Percentiles rank a stretch among this genome's conserved stretches.
These are phyloP conservation scores for Harringtonia aguacate DNA, from an alignment of 2,329 filamentous ascomycete genomes.

Conservation along the genomic window DNA sequence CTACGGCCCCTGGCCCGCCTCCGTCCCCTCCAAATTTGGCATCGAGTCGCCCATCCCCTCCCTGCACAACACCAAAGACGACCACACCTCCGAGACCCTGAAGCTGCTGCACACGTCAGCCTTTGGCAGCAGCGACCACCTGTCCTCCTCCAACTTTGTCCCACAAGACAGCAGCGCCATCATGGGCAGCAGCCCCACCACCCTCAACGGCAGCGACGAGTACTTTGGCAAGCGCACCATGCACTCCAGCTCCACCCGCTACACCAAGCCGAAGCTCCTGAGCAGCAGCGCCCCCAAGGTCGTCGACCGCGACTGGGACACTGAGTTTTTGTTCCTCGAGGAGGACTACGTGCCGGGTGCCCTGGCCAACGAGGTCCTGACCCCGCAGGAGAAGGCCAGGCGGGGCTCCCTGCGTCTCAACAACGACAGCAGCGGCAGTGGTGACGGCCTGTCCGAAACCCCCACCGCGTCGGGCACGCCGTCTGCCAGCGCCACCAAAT, in stretches of 20 bases:
- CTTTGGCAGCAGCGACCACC: conserved; percentile 56
- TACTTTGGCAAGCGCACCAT: conserved; percentile 62
- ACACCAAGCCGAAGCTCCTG: conserved; percentile 56
- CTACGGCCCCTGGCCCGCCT: conserved; percentile 83
- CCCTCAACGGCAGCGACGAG: conserved; percentile 40
- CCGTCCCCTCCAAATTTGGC: conserved; percentile 84
- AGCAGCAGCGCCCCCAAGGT: conserved; percentile 52
- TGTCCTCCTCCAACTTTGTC: conserved; percentile 22
- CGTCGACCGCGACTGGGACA: conserved; percentile 55
- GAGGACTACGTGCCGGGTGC: conserved; percentile 78
- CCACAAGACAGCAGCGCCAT: conserved; percentile 24
- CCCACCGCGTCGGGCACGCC: conserved; percentile 23
- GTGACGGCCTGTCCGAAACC: conserved; percentile 21
- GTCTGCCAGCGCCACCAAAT: conserved; percentile 33
- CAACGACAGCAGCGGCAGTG: too few species aligned
- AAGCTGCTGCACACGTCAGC: conserved; percentile 57
- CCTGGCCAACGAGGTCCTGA: conserved; percentile 51
- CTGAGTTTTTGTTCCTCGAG: conserved; percentile 64
- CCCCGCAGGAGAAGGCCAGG: conserved; percentile 55
- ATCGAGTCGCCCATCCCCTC: conserved; percentile 77
- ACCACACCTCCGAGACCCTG: conserved; percentile 50
- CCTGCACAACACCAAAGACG: conserved; percentile 50
- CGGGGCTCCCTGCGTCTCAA: conserved; percentile 45
- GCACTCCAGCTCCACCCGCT: conserved; percentile 49
- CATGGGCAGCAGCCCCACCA: conserved; percentile 31